Conservation (phyloP, 1,284 basidiomycete genomes). For the Marasmius tenuissimus region DNA sequence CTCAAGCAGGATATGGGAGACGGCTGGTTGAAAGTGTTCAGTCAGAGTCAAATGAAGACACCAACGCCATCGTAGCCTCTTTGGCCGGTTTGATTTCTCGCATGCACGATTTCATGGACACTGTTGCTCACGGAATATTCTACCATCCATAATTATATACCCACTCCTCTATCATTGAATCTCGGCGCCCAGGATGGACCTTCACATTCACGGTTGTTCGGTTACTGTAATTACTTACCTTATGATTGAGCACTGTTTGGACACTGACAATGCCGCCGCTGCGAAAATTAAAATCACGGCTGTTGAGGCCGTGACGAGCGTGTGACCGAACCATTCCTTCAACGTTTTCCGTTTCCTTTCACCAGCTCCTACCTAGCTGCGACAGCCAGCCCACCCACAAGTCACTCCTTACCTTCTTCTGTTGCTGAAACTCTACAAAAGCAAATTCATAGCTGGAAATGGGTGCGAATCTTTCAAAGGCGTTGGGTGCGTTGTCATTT, state of each 20-base stretch:
- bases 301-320: background rate
- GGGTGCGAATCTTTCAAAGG: slow-evolving; percentile 79
- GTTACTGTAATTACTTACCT: too few relatives aligned
- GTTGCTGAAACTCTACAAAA: slow-evolving; percentile 16
- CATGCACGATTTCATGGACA: background rate
- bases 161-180: background rate
- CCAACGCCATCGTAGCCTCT: slow-evolving; percentile 10
- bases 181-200: too few relatives aligned
- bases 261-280: background rate
- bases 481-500: slow-evolving; percentile 50
- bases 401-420: slow-evolving; percentile 42
- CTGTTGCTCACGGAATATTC: background rate
- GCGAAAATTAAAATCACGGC: background rate
- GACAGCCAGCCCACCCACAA: slow-evolving; percentile 26
- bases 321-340: background rate
- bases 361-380: slow-evolving; percentile 8
- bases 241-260: background rate
- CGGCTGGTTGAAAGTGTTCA: slow-evolving; percentile 82
- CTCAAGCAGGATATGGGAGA: slow-evolving; percentile 85
- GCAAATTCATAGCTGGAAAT: slow-evolving; percentile 36
- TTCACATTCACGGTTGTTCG: too few relatives aligned
- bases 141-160: background rate
- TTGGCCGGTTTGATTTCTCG: background rate
- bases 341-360: background rate
- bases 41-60: slow-evolving; percentile 49